Base-by-base conservation (phyloP, 371 early-diverging fungal species). In the Haplosporangium sp. region DNA sequence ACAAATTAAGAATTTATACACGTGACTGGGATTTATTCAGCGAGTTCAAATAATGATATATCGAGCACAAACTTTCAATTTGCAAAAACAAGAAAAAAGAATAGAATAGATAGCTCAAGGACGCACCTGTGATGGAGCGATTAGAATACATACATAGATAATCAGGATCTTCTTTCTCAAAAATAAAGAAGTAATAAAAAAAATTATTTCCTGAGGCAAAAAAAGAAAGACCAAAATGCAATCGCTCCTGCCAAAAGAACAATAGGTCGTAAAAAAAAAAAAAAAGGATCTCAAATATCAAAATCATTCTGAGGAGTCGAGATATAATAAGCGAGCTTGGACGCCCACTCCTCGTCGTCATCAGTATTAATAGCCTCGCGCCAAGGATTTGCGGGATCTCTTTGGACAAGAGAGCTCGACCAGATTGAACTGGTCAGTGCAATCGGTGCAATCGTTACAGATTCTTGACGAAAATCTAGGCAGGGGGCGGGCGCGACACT, bases 251-350 rank as follows among this genome's bases (percentile, higher is more conserved):
- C 27, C 27, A 27, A 27, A 27, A 27, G 27, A 27, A 27, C 27
- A 4, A 44, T 44, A 44, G 44, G 13, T 44, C 8, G 13, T 13
- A 44, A 1, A 44, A 44, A 1, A 8, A 44, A 44, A 4, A 9
- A 27, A 27, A 59, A 38, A 59, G 17, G 17, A 6, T 7, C 50
- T 72, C 53, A 81, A 58, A 81, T 74, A 47, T 65, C 63, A 52
- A 81, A 81, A 27, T 81, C 82, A 40, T 81, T 81, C 15, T 81
- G 72, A 17, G 75, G 69, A n/a, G 82, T 81, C 67, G 72, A 60
- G 34, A 81, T 81, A 40, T 71, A 81, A 40, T 47, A 69, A n/a
- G 63, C 82, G 38, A 81, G 56, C 53, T 67, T 67, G 19, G 69
- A 52, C n/a, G 65, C 69, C 82, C 82, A 81, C 20, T 75, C 55